Base-by-base conservation (phyloP, 1,284 basidiomycete species). In the Agaricales sp. region DNA sequence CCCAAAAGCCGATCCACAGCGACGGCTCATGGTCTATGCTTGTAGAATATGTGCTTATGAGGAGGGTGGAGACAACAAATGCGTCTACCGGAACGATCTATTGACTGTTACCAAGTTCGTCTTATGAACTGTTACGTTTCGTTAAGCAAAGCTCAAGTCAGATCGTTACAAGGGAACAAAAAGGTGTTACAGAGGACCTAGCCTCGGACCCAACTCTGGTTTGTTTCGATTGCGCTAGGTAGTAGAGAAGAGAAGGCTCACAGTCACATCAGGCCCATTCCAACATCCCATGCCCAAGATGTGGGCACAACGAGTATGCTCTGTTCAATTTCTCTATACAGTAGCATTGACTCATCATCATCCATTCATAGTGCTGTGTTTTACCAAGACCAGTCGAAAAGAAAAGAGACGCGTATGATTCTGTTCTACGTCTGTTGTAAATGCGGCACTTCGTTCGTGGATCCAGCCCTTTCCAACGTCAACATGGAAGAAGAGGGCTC, bases 321-420 rank as follows among this genome's bases (percentile, higher is more conserved):
- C 30, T 30, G 21, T n/a, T n/a, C n/a, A n/a, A n/a, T n/a, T n/a
- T n/a, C 22, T 22, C 44, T 35, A n/a, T n/a, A n/a, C n/a, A n/a
- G n/a, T n/a, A n/a, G n/a, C n/a, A n/a, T n/a, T n/a, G n/a, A n/a
- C 46, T 48, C 50, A 48, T 26, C 16, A 3, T 18, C 24, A 30
- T 44, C 18, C 38, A n/a, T n/a, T n/a, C 50, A 16, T 58, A 94
- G 92, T 60, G 81, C 89, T 45, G 92, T 96, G 13, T 82, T 88
- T 63, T 96, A 87, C 66, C 92, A 95, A 67, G 92, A 95, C 67
- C 92, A 96, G 64, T 94, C 90, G 13, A 92, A 93, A 62, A 82
- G 92, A 48, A 90, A 88, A 58, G 89, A 93, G 59, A 95, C 87
- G 1, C 76, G 85, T 2, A 92, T 92, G 92, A 91, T 90, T 38